Percentiles rank a stretch among this genome's conserved stretches.
These are phyloP conservation scores for Fusarium drepaniforme DNA, from an alignment of 2,329 filamentous ascomycete species.

Conservation along the genomic window DNA sequence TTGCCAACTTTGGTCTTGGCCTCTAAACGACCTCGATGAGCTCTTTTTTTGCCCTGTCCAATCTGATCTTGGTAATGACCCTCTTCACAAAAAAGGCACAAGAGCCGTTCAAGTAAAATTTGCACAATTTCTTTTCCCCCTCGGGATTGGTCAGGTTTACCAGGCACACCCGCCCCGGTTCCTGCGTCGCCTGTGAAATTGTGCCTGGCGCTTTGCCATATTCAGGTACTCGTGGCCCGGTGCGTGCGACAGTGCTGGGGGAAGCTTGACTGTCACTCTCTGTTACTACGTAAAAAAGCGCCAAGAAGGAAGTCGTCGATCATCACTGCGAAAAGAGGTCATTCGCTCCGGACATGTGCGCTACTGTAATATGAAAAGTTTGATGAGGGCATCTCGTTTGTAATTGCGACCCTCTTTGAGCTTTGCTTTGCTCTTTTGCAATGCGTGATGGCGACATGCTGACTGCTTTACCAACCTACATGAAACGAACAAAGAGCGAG, in stretches of 20 bases:
- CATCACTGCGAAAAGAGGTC: slow-evolving; percentile 2
- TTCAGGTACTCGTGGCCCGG: slow-evolving; percentile 6
- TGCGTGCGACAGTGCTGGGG: not conserved
- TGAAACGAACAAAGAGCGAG: not conserved
- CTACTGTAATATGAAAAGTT: slow-evolving; percentile 34
- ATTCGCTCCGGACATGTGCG: slow-evolving; percentile 18
- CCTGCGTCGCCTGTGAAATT: slow-evolving; percentile 37
- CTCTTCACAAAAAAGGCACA: slow-evolving; percentile 27
- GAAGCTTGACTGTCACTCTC: not conserved
- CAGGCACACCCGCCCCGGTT: slow-evolving; percentile 37
- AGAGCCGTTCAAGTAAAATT: slow-evolving; percentile 42
- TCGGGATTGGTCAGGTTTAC: slow-evolving; percentile 26
- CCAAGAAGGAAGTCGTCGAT: slow-evolving; percentile 19
- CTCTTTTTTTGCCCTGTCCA: slow-evolving; percentile 6
- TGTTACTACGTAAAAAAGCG: not conserved
- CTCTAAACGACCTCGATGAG: slow-evolving; percentile 12
- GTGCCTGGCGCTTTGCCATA: slow-evolving; percentile 40
- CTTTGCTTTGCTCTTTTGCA: not conserved
- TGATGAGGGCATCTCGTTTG: slow-evolving; percentile 23
- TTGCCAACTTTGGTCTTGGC: slow-evolving; percentile 2
- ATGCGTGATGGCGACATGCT: not conserved
- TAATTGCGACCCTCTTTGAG: slow-evolving; percentile 11
- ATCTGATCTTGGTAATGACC: slow-evolving; percentile 22
- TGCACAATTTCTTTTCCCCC: slow-evolving; percentile 44
- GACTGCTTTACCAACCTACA: not conserved